Conservation (phyloP, 176 grass and related monocot genomes). For the Saccharum officinarum region DNA sequence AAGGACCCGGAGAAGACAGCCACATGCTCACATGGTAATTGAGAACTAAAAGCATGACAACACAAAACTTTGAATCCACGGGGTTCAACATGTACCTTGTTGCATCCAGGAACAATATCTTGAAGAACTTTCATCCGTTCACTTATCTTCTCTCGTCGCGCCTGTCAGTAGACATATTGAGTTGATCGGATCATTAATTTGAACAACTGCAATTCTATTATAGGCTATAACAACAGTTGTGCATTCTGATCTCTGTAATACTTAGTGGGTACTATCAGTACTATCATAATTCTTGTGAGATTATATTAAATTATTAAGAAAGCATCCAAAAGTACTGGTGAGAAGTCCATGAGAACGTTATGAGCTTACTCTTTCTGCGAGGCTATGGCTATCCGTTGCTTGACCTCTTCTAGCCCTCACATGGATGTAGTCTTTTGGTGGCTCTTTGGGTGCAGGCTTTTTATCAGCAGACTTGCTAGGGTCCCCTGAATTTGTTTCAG, state of each 20-base stretch:
- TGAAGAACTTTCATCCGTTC: constrained; percentile 85
- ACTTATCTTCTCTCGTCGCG: constrained; percentile 80
- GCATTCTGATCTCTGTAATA: background rate
- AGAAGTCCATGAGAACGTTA: background rate
- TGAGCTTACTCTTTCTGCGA: constrained; percentile 76
- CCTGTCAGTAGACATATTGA: constrained; percentile 50
- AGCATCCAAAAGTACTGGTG: background rate
- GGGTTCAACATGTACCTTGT: constrained; percentile 51
- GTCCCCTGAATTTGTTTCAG: constrained; percentile 40
- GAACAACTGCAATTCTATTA: background rate
- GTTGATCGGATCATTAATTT: background rate
- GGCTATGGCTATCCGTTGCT: constrained; percentile 87
- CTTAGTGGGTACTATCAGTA: background rate
- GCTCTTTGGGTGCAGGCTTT: constrained; percentile 49
- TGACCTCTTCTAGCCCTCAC: constrained; percentile 82
- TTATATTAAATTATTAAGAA: background rate
- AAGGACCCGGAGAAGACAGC: background rate
- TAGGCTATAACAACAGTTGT: background rate
- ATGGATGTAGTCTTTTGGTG: constrained; percentile 75
- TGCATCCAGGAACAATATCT: constrained; percentile 87
- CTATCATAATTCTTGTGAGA: background rate
- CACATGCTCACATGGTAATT: background rate
- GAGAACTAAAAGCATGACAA: background rate
- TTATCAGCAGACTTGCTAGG: constrained; percentile 50
- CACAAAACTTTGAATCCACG: background rate